Evolutionary conservation across 140 eudicot genomes (phyloP).

Genomic region (Cichorium intybus): DNA sequence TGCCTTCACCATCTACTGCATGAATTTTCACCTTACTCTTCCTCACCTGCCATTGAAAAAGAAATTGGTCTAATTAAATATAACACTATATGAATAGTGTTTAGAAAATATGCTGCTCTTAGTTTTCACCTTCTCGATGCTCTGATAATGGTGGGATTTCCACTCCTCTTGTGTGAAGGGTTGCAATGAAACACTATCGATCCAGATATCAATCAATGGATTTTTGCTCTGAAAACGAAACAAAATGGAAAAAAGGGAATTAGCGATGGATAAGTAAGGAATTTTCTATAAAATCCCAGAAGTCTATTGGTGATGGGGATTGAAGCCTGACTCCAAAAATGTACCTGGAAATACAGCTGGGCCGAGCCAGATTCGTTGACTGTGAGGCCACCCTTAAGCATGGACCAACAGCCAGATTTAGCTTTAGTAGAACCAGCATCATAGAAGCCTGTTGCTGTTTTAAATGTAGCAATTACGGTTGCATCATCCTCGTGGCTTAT

Average conservation of each 20-base stretch:
- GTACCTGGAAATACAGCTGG: constrained; percentile 50
- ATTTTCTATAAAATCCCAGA: too few species aligned
- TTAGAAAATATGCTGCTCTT: not conserved
- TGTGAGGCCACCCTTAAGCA: constrained; percentile 71
- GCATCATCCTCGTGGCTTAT: constrained; percentile 35
- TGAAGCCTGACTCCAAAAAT: too few species aligned
- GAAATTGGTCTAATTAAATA: not conserved
- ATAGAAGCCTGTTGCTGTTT: constrained; percentile 28
- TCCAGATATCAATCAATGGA: constrained; percentile 42
- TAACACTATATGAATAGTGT: too few species aligned
- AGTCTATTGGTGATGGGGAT: too few species aligned
- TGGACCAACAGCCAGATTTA: constrained; percentile 54
- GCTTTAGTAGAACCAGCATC: constrained; percentile 41
- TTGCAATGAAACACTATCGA: constrained; percentile 63
- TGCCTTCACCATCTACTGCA: constrained; percentile 38
- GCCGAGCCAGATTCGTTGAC: constrained; percentile 43
- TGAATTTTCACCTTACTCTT: constrained; percentile 54
- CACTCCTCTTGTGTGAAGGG: constrained; percentile 66
- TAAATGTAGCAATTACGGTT: constrained; percentile 34
- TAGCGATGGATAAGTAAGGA: too few species aligned
- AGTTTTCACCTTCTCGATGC: constrained; percentile 49
- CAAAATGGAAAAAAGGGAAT: not conserved
- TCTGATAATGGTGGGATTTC: constrained; percentile 50
- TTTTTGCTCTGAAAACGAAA: constrained; percentile 34
- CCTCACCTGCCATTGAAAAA: constrained; percentile 33